Evolutionary conservation across 2,329 filamentous ascomycete species (phyloP).

Genomic region (Epichloe baconii): DNA sequence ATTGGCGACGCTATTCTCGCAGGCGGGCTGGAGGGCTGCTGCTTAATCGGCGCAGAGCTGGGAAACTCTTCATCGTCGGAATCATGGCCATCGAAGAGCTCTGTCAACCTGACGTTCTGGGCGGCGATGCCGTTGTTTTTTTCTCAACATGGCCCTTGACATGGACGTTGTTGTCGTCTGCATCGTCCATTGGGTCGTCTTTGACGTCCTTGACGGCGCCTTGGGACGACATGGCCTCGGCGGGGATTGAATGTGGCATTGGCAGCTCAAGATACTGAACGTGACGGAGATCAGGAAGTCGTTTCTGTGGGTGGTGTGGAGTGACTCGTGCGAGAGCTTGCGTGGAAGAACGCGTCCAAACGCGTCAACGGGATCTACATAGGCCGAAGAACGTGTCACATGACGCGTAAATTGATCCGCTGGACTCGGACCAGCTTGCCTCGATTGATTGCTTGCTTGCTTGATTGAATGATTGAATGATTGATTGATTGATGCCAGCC

Average conservation of each 20-base stretch:
- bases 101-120: conserved; percentile 41
- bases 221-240: conserved; percentile 17
- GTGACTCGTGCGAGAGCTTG: no score
- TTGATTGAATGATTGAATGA: no score
- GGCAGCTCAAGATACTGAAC: not conserved
- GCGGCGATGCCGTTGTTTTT: conserved; percentile 16
- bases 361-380: no score
- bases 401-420: no score
- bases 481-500: no score
- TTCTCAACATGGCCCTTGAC: conserved; percentile 26
- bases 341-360: no score
- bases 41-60: conserved; percentile 31
- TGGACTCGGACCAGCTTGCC: no score
- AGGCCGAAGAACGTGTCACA: no score
- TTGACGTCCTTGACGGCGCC: conserved; percentile 14
- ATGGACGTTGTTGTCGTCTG: conserved; percentile 23
- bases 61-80: conserved; percentile 51
- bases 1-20: conserved; percentile 28
- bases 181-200: conserved; percentile 24
- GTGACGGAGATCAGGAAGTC: no score
- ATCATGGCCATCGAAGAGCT: conserved; percentile 44
- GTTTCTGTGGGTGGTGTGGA: no score
- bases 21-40: conserved; percentile 26
- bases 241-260: conserved; percentile 34
- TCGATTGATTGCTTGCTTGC: no score